Evolutionary conservation across 164 flowering plant genomes (phyloP), one percentile per base, ranked within the genome.

Genomic region (Tinospora cordifolia): DNA sequence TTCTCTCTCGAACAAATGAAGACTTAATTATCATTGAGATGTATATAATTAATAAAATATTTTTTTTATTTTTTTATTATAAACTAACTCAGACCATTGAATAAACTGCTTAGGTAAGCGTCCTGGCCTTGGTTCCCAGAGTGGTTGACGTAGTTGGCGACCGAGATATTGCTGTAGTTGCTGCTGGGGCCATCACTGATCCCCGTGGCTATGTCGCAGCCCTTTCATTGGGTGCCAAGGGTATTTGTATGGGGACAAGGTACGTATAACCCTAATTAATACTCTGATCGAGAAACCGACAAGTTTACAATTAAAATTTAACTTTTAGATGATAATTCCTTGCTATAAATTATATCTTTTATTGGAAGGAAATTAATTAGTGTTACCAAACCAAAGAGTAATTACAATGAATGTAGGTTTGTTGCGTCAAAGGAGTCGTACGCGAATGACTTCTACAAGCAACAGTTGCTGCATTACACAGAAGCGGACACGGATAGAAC

Each of bases 221-320:
- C 1, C 69, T 79, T 1, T 58, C 81, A 13, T 40, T 79, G 38
- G 81, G 79, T 34, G 81, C 81, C 27, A 66, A 75, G 70, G 79
- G 81, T 11, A 79, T 79, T 17, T 75, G 74, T 39, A 66, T 79
- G 3, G 81, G 81, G 27, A 75, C 79, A 58, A 75, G 81, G 78
- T 79, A 66, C 26, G 26, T 19, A 21, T 2, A 49, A n/a, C n/a
- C n/a, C n/a, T n/a, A n/a, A n/a, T n/a, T n/a, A n/a, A n/a, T n/a
- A n/a, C n/a, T n/a, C n/a, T n/a, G n/a, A n/a, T n/a, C n/a, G n/a
- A n/a, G n/a, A n/a, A n/a, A n/a, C n/a, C n/a, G n/a, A n/a, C n/a
- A n/a, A n/a, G n/a, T n/a, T n/a, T n/a, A n/a, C n/a, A n/a, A n/a
- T n/a, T n/a, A n/a, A n/a, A n/a, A n/a, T n/a, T n/a, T n/a, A n/a